phyloP scores from a whole-genome alignment of 2,329 filamentous ascomycete genomes.

The Falciphora oryzae region DNA sequence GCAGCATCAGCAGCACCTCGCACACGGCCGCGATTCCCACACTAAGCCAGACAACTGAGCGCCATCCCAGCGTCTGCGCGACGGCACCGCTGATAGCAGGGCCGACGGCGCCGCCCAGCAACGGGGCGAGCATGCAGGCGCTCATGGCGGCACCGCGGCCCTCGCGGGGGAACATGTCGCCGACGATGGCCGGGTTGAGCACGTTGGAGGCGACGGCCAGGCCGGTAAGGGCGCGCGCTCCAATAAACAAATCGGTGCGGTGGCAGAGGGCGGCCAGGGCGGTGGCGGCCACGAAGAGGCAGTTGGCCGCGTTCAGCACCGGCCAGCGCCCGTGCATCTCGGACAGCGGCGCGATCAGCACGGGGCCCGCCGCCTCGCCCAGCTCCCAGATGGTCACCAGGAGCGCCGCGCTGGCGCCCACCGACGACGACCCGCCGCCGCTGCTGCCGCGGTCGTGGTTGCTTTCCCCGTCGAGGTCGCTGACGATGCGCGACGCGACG shows the following conservation, averaged over 20 bases:
- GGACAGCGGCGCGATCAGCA: slow-evolving; percentile 56
- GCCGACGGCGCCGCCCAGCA: slow-evolving; percentile 26
- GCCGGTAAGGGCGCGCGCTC: slow-evolving; percentile 62
- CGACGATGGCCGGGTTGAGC: slow-evolving; percentile 58
- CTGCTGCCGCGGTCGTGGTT: slow-evolving; percentile 23
- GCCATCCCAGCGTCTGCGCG: slow-evolving; percentile 26
- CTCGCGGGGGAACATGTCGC: slow-evolving; percentile 53
- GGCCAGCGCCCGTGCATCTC: slow-evolving; percentile 53
- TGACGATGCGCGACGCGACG: slow-evolving; percentile 44
- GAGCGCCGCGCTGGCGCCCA: slow-evolving; percentile 44
- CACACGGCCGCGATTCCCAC: slow-evolving; percentile 18
- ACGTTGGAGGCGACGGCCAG: slow-evolving; percentile 57
- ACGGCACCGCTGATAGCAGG: slow-evolving; percentile 28
- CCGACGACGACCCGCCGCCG: slow-evolving; percentile 23
- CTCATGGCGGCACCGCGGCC: slow-evolving; percentile 50
- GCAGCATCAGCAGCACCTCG: slow-evolving; percentile 20
- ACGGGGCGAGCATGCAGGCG: slow-evolving; percentile 20
- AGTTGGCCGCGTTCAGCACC: slow-evolving; percentile 48
- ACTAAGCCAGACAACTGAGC: slow-evolving; percentile 27
- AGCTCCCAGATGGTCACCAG: slow-evolving; percentile 68
- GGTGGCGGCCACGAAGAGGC: slow-evolving; percentile 44
- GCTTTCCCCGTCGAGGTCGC: slow-evolving; percentile 33
- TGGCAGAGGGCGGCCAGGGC: slow-evolving; percentile 22
- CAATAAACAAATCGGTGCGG: slow-evolving; percentile 54
- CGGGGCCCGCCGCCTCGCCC: slow-evolving; percentile 55